A percentile compares a stretch with the other conserved stretches of the same genome.
These are phyloP conservation scores for Blastomyces parvus DNA, from an alignment of 2,329 filamentous ascomycete genomes.

Conservation along the genomic window DNA sequence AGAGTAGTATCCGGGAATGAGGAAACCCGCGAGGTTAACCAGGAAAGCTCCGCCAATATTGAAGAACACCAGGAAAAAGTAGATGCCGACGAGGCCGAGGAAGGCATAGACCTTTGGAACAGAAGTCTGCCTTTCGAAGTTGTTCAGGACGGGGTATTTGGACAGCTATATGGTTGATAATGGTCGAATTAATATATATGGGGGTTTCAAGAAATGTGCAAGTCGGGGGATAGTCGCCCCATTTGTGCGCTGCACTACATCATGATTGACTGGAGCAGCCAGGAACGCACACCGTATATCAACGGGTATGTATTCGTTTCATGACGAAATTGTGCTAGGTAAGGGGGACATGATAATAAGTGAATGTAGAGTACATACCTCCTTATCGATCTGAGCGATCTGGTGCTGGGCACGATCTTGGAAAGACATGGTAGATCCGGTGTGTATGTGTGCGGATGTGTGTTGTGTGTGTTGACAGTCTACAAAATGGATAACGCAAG, in stretches of 20 bases:
- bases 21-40: slow-evolving; percentile 57
- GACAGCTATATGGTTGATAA: slow-evolving; percentile 47
- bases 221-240: background rate
- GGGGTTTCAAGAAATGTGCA: background rate
- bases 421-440: slow-evolving; percentile 28
- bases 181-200: slow-evolving; percentile 9
- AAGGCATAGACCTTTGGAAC: slow-evolving; percentile 60
- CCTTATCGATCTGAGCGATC: slow-evolving; percentile 59
- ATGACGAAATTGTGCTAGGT: background rate
- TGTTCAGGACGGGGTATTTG: slow-evolving; percentile 57
- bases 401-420: slow-evolving; percentile 55
- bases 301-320: background rate
- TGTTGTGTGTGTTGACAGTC: background rate
- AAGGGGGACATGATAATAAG: slow-evolving; percentile 3
- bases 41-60: slow-evolving; percentile 61
- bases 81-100: slow-evolving; percentile 54
- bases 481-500: background rate
- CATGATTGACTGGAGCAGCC: background rate
- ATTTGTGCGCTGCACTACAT: background rate
- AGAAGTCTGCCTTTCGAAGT: slow-evolving; percentile 58
- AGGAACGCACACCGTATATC: background rate
- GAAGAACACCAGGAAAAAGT: slow-evolving; percentile 64
- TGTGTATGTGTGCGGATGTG: background rate
- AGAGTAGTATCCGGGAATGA: slow-evolving; percentile 58
- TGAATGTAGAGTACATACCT: slow-evolving; percentile 42